Evolutionary conservation across 1,284 basidiomycete species (phyloP).

Genomic region (Puccinia brachypodii): DNA sequence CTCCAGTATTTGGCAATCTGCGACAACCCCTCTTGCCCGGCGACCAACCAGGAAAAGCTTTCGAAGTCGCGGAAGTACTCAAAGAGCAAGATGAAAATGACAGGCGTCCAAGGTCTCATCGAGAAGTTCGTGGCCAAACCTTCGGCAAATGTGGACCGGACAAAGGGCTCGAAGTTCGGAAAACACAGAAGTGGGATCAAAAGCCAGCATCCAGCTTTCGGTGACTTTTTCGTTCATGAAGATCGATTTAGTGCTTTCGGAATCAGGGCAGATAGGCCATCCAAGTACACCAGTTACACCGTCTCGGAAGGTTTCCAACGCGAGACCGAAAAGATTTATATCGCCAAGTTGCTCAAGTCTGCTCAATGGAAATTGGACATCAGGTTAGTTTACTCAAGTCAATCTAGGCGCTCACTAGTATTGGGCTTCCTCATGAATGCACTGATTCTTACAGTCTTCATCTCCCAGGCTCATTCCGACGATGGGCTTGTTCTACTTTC

Average conservation of each 20-base stretch:
- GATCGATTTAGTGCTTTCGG: not conserved
- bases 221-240: not conserved
- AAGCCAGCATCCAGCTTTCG: not conserved
- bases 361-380: not conserved
- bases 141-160: too few relatives aligned
- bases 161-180: too few relatives aligned
- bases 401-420: not conserved
- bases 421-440: not conserved
- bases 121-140: too few relatives aligned
- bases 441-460: not conserved
- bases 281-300: not conserved
- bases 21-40: too few relatives aligned
- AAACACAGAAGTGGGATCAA: not conserved
- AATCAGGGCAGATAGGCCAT: not conserved
- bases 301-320: not conserved
- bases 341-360: not conserved
- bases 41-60: too few relatives aligned
- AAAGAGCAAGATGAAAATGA: too few relatives aligned
- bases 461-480: not conserved
- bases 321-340: not conserved
- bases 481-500: not conserved
- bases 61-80: too few relatives aligned
- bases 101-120: too few relatives aligned
- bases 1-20: too few relatives aligned
- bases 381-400: not conserved